Evolutionary conservation across 257 asterid genomes (phyloP).

Genomic region (Salvia splendens): DNA sequence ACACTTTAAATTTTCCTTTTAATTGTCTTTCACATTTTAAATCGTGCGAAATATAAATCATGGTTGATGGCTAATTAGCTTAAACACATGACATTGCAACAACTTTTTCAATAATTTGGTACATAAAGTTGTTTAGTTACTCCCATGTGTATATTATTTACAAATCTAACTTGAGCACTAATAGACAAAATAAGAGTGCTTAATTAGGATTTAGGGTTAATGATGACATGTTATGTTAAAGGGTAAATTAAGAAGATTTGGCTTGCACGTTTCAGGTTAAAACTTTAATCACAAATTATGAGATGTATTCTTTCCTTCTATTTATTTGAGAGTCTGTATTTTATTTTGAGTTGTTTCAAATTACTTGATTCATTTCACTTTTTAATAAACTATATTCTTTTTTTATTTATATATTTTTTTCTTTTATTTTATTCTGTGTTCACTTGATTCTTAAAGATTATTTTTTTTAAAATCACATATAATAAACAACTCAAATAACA

Average conservation of each 20-base stretch:
- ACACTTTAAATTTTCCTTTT: neutral
- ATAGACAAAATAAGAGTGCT: slow-evolving; percentile 22
- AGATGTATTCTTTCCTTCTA: neutral
- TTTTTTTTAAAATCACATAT: too few species aligned
- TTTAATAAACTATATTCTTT: neutral
- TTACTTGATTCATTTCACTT: too few species aligned
- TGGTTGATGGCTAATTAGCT: slow-evolving; percentile 16
- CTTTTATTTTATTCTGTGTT: neutral
- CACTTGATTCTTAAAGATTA: too few species aligned
- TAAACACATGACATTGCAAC: slow-evolving; percentile 34
- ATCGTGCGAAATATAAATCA: slow-evolving; percentile 32
- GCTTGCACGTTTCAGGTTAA: slow-evolving; percentile 36
- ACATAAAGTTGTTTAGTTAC: slow-evolving; percentile 8
- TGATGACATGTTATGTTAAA: slow-evolving; percentile 25
- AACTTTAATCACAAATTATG: slow-evolving; percentile 47
- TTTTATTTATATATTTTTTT: slow-evolving; percentile 11
- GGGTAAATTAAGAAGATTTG: slow-evolving; percentile 1
- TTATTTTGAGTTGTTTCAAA: too few species aligned
- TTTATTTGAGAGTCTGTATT: too few species aligned
- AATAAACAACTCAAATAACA: too few species aligned
- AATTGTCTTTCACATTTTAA: neutral
- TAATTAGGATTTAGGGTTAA: slow-evolving; percentile 30
- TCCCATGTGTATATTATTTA: slow-evolving; percentile 27
- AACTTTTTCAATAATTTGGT: slow-evolving; percentile 14
- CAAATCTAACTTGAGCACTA: slow-evolving; percentile 6